Evolutionary conservation across 306 rosid species (phyloP).

Genomic region (Abrus precatorius): DNA sequence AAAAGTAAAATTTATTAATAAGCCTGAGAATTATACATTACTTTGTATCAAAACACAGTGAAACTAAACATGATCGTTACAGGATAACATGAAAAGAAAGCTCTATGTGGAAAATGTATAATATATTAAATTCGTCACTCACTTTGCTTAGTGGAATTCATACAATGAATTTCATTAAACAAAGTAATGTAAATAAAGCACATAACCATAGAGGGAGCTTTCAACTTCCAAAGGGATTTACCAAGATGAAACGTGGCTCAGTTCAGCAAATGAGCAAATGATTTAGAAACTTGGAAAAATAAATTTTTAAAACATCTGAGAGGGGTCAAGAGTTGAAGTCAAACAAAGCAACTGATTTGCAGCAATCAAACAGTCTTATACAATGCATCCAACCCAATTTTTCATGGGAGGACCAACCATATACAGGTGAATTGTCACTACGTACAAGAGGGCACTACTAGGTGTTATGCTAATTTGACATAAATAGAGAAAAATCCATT

Average conservation of each 20-base stretch:
- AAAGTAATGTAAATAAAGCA: conserved; percentile 5
- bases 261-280: conserved; percentile 26
- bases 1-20: conserved; percentile 39
- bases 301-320: not conserved
- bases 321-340: conserved; percentile 7
- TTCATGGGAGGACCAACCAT: conserved; percentile 25
- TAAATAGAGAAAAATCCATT: conserved; percentile 33
- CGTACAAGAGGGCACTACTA: not conserved
- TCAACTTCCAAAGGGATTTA: conserved; percentile 26
- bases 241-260: not conserved
- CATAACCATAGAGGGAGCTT: conserved; percentile 21
- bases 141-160: not conserved
- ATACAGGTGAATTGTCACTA: conserved; percentile 8
- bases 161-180: conserved; percentile 1
- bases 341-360: conserved; percentile 23
- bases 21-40: conserved; percentile 22
- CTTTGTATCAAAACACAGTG: conserved; percentile 23
- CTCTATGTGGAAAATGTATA: not conserved
- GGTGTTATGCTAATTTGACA: conserved; percentile 20
- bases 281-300: not conserved
- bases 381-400: conserved; percentile 21
- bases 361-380: conserved; percentile 16
- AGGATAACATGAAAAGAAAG: conserved; percentile 22
- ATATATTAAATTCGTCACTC: not conserved
- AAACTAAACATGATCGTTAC: conserved; percentile 26